phyloP scores from a whole-genome alignment of 2,329 filamentous ascomycete species.

The Aureobasidium sp. region DNA sequence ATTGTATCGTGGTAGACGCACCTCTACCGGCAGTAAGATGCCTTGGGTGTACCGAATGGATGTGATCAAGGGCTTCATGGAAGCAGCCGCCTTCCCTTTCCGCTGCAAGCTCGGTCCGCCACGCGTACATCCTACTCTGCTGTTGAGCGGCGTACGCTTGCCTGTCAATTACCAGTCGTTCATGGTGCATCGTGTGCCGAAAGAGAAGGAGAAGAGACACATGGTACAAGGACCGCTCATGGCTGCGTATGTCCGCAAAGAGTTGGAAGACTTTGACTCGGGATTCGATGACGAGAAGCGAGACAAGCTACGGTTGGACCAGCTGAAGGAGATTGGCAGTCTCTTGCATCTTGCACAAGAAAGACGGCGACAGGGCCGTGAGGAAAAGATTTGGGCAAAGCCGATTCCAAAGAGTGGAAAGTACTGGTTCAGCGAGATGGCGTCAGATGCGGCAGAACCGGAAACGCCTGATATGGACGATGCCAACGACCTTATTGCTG shows the following conservation, averaged over 20 bases:
- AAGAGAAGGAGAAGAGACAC: slow-evolving; percentile 46
- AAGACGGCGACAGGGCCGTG: slow-evolving; percentile 46
- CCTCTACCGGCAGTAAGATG: slow-evolving; percentile 50
- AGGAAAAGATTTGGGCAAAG: slow-evolving; percentile 29
- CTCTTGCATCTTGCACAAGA: slow-evolving; percentile 53
- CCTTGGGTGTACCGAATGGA: slow-evolving; percentile 50
- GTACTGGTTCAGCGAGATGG: slow-evolving; percentile 11
- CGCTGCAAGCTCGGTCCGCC: slow-evolving; percentile 43
- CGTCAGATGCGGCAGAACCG: neutral
- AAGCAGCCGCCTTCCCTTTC: slow-evolving; percentile 51
- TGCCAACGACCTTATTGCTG: neutral
- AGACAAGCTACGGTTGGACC: slow-evolving; percentile 36
- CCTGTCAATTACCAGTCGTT: slow-evolving; percentile 50
- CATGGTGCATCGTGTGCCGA: slow-evolving; percentile 44
- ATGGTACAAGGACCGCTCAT: slow-evolving; percentile 51
- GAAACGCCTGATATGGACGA: slow-evolving; percentile 1
- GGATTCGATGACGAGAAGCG: slow-evolving; percentile 25
- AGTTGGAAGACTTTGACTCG: slow-evolving; percentile 42
- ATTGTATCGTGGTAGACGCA: slow-evolving; percentile 49
- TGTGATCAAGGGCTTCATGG: slow-evolving; percentile 47
- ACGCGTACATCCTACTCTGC: slow-evolving; percentile 32
- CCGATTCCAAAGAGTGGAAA: neutral
- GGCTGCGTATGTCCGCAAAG: slow-evolving; percentile 45
- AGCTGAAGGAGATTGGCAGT: slow-evolving; percentile 49
- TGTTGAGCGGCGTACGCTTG: slow-evolving; percentile 37